phyloP scores from a whole-genome alignment of 1,139 yeast species.

The Pichia sorboxylosa region DNA sequence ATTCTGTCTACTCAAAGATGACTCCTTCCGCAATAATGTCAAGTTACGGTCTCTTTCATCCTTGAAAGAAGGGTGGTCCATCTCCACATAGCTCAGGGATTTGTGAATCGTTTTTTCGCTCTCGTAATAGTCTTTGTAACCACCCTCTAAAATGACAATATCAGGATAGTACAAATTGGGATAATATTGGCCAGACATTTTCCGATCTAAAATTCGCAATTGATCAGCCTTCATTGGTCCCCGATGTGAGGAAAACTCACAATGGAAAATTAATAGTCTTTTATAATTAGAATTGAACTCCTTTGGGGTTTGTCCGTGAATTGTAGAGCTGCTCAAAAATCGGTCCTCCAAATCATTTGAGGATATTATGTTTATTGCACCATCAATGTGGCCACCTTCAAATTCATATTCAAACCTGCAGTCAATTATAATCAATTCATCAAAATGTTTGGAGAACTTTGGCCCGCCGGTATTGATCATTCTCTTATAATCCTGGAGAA shows the following conservation, averaged over 20 bases:
- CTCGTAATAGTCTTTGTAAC: constrained; percentile 70
- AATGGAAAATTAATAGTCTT: constrained; percentile 69
- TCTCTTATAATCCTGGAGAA: constrained; percentile 29
- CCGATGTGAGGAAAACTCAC: constrained; percentile 86
- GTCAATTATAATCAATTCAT: constrained; percentile 57
- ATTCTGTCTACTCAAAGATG: constrained; percentile 7
- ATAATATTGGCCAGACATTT: constrained; percentile 57
- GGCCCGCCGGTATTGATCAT: constrained; percentile 1
- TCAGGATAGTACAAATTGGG: constrained; percentile 82
- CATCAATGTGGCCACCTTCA: constrained; percentile 81
- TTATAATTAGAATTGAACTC: constrained; percentile 17
- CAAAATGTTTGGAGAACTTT: constrained; percentile 38
- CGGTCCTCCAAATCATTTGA: constrained; percentile 52
- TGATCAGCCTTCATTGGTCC: constrained; percentile 91
- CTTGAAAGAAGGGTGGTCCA: constrained; percentile 67
- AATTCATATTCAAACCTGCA: constrained; percentile 90
- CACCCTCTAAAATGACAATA: constrained; percentile 79
- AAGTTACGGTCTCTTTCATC: constrained; percentile 62
- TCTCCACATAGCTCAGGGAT: constrained; percentile 75
- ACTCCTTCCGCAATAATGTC: constrained; percentile 52
- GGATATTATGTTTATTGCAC: constrained; percentile 69
- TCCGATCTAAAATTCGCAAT: constrained; percentile 73
- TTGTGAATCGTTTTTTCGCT: constrained; percentile 15
- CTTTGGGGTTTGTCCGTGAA: constrained; percentile 14
- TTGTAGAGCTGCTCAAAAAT: constrained; percentile 26